Evolutionary conservation across 331 rosid species (phyloP).

Genomic region (Quercus lobata): DNA sequence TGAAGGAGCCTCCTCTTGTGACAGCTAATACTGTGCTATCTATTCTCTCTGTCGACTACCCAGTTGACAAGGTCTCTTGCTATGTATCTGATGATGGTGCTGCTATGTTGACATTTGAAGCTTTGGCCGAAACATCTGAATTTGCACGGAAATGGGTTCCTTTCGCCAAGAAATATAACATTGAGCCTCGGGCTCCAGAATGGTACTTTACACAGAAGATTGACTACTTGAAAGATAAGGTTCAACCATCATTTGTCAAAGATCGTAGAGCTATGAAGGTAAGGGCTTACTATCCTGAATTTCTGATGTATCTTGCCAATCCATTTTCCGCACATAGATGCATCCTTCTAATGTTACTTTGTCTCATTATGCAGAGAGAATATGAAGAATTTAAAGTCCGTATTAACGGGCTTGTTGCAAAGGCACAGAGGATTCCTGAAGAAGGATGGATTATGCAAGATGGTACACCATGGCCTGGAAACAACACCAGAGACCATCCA

Average conservation of each 20-base stretch:
- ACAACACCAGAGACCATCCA: conserved; percentile 98
- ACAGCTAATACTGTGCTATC: conserved; percentile 97
- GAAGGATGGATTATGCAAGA: conserved; percentile 99
- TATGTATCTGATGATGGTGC: conserved; percentile 99
- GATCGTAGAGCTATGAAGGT: conserved; percentile 99
- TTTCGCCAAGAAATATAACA: conserved; percentile 74
- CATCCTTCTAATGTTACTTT: conserved; percentile 4
- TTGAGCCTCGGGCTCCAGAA: conserved; percentile 98
- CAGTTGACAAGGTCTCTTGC: conserved; percentile 96
- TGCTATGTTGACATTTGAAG: conserved; percentile 96
- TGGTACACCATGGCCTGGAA: conserved; percentile 99
- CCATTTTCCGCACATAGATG: not conserved
- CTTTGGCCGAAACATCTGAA: conserved; percentile 89
- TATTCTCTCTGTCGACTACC: conserved; percentile 94
- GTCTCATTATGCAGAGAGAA: conserved; percentile 63
- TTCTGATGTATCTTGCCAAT: not conserved
- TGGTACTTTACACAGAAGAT: conserved; percentile 92
- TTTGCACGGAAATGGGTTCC: conserved; percentile 98
- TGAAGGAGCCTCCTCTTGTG: conserved; percentile 98
- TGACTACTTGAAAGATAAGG: conserved; percentile 96
- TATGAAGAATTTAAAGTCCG: conserved; percentile 96
- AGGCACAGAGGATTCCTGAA: conserved; percentile 88
- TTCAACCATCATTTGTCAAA: conserved; percentile 91
- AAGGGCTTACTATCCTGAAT: conserved; percentile 9
- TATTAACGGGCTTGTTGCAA: conserved; percentile 79